Base-by-base conservation (phyloP, 306 rosid species). In the Sesbania bispinosa region DNA sequence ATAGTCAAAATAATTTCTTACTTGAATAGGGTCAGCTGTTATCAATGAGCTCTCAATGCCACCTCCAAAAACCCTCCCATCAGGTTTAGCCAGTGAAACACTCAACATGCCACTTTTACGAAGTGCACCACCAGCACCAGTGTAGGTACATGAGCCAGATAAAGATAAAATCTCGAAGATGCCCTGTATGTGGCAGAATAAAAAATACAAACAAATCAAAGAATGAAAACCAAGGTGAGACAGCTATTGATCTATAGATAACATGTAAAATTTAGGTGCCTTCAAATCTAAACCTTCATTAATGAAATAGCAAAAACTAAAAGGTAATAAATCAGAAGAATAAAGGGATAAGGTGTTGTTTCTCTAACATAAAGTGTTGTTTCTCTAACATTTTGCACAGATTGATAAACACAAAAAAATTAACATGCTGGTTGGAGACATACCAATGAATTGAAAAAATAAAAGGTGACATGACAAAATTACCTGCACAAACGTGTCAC, bases 11-110 rank as follows among this genome's bases (percentile, higher is more conserved):
- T 42, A 8, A 5, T 0, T 1, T 61, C 80, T 67, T 77, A 88
- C 96, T 43, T 84, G 88, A 67, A 83, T 67, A 9, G 89, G 83
- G 10, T 45, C 41, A 65, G 80, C 88, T 1, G 96, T 93, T 50
- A 80, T 84, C 73, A 89, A 20, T 6, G 80, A 1, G 19, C 76
- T 75, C 7, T 51, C 85, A 21, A 88, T 26, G 19, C 1, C 2
- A 9, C 96, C 97, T 18, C 88, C 97, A 59, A 82, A 74, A 30
- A 87, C 57, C 2, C 1, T 9, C 0, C 91, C 85, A 24, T 87
- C 73, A 10, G 82, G 36, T 39, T 61, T 42, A 45, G 86, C 83
- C 47, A 88, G 45, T 27, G 59, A 30, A 69, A 82, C 24, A 5
- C 53, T 84, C 52, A 88, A 1, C n/a, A 2, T 14, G 23, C 81